phyloP scores from a whole-genome alignment of 2,329 filamentous ascomycete genomes.

The Anthostomella pinea region DNA sequence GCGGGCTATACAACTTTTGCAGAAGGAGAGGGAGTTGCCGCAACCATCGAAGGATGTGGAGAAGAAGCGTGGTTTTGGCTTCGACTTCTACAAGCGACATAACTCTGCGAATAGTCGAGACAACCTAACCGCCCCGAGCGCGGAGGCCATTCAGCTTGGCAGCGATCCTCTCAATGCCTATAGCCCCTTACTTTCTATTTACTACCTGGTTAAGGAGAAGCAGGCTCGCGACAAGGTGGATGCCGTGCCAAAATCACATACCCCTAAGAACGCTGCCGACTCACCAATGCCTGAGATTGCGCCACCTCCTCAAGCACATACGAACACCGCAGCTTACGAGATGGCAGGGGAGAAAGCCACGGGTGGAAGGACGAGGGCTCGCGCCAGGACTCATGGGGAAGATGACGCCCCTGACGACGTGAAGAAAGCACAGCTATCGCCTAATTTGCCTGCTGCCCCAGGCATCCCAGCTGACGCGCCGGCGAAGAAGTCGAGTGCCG shows the following conservation, averaged over 20 bases:
- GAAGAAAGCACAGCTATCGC: constrained; percentile 60
- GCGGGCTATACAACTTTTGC: constrained; percentile 69
- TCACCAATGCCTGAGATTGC: constrained; percentile 67
- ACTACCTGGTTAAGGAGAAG: constrained; percentile 95
- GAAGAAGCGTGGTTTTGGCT: constrained; percentile 81
- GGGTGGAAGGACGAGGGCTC: constrained; percentile 76
- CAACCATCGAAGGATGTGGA: constrained; percentile 64
- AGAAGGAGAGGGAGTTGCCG: constrained; percentile 61
- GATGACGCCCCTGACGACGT: constrained; percentile 78
- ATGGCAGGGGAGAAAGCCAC: constrained; percentile 86
- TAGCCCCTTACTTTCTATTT: constrained; percentile 87
- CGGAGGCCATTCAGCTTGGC: constrained; percentile 78
- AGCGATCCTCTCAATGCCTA: constrained; percentile 90
- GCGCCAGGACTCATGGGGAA: constrained; percentile 90
- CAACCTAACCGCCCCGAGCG: constrained; percentile 78
- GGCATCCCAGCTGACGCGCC: constrained; percentile 59
- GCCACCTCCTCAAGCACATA: constrained; percentile 82
- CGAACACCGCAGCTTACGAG: constrained; percentile 80
- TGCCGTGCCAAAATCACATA: constrained; percentile 27
- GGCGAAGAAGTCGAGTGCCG: constrained; percentile 81
- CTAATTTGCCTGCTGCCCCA: constrained; percentile 44
- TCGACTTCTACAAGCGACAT: constrained; percentile 94
- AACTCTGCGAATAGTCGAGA: constrained; percentile 89
- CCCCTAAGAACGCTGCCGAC: constrained; percentile 41
- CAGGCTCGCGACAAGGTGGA: constrained; percentile 68